phyloP scores from a whole-genome alignment of 2,329 filamentous ascomycete genomes.

The Paracoccidioides lutzii region DNA sequence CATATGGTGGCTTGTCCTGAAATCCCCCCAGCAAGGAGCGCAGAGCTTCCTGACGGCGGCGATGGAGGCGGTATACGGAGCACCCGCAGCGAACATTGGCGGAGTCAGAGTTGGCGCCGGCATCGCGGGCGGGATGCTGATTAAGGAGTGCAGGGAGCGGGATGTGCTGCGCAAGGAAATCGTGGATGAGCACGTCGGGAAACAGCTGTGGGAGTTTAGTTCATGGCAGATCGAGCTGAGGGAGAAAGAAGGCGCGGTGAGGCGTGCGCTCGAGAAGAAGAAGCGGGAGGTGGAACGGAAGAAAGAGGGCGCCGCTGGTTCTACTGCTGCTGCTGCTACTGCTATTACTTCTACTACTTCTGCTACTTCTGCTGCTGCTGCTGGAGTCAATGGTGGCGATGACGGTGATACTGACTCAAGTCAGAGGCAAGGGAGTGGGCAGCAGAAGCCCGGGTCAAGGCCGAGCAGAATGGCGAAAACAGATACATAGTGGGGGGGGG shows the following conservation, averaged over 20 bases:
- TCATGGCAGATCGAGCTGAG: constrained; percentile 69
- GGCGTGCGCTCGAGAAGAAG: constrained; percentile 47
- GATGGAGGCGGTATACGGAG: constrained; percentile 63
- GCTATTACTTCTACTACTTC: too few relatives aligned
- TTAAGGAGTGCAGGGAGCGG: constrained; percentile 81
- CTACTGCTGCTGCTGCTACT: too few relatives aligned
- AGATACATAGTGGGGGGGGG: not conserved
- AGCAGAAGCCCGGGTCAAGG: constrained; percentile 26
- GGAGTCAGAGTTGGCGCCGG: constrained; percentile 2
- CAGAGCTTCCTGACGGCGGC: constrained; percentile 76
- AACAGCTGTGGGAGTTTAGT: constrained; percentile 80
- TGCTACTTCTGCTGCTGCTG: not conserved
- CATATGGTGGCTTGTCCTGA: constrained; percentile 75
- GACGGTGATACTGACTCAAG: constrained; percentile 3
- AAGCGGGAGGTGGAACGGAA: constrained; percentile 19
- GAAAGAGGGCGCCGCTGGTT: not conserved
- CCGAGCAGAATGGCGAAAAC: constrained; percentile 26
- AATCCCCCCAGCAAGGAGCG: constrained; percentile 69
- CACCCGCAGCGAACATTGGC: constrained; percentile 28
- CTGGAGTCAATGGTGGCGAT: constrained; percentile 7
- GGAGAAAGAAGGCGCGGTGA: constrained; percentile 65
- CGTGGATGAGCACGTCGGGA: constrained; percentile 63
- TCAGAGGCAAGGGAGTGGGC: constrained; percentile 11
- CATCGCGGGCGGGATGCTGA: constrained; percentile 48
- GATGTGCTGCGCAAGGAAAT: constrained; percentile 61